These are phyloP conservation scores for Gonapodya prolifera DNA, from an alignment of 192 early-diverging fungal genomes.

Conservation along the genomic window DNA sequence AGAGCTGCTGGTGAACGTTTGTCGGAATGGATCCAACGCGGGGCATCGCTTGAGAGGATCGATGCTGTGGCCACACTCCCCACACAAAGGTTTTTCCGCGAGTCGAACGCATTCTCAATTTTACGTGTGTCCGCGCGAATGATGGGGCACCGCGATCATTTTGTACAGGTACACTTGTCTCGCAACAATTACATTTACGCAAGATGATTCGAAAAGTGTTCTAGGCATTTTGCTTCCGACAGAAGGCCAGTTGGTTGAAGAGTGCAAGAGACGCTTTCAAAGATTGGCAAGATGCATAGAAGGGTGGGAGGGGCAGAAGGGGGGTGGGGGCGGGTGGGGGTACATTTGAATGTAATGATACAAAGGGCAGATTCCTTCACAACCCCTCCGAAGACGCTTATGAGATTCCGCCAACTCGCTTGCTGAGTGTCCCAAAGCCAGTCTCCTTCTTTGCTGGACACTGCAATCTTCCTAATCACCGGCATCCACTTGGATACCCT, in stretches of 20 bases:
- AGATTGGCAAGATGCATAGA: too few relatives aligned
- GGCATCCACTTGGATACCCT: not conserved
- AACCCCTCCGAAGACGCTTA: too few relatives aligned
- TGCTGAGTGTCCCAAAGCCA: not conserved
- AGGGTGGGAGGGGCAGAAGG: too few relatives aligned
- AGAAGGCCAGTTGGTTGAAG: too few relatives aligned
- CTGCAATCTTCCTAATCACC: conserved; percentile 12
- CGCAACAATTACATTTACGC: not conserved
- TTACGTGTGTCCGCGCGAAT: not conserved
- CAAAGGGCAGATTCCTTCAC: too few relatives aligned
- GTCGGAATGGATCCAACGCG: not conserved
- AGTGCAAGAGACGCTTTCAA: too few relatives aligned
- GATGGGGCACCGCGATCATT: not conserved
- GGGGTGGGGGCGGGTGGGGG: too few relatives aligned
- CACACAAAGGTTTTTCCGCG: too few relatives aligned
- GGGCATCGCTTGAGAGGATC: not conserved
- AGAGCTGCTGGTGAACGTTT: not conserved
- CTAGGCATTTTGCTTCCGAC: too few relatives aligned
- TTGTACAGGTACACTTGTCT: too few relatives aligned
- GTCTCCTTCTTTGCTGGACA: not conserved
- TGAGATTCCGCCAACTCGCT: not conserved
- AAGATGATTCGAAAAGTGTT: not conserved
- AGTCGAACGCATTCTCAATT: too few relatives aligned
- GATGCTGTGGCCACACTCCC: not conserved
- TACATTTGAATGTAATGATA: too few relatives aligned